Evolutionary conservation across 495 filamentous ascomycete genomes (phyloP).

Genomic region (Podospora tetraspora): DNA sequence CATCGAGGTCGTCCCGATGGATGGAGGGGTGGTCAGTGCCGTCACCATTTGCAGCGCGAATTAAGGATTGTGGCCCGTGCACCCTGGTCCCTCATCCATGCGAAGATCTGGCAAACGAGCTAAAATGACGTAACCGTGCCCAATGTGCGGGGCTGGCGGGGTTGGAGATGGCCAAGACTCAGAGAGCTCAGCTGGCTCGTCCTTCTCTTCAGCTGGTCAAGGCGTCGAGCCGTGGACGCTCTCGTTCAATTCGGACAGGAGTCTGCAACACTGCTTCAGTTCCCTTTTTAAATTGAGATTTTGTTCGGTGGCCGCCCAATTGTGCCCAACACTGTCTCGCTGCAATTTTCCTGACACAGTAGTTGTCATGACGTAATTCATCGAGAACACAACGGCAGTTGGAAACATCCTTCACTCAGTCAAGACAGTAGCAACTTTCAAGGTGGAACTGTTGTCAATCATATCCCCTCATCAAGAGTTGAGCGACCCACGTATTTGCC

Average conservation of each 20-base stretch:
- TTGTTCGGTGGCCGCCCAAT: background rate
- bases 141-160: background rate
- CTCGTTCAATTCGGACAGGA: no score
- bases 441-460: background rate
- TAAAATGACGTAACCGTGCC: slow-evolving; percentile 3
- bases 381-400: no score
- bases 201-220: background rate
- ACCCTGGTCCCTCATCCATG: background rate
- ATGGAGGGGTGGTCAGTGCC: no score
- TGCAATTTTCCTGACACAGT: background rate
- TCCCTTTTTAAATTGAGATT: background rate
- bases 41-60: background rate
- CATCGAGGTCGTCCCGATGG: background rate
- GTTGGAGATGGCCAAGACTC: background rate
- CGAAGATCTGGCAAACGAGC: background rate
- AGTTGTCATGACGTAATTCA: background rate
- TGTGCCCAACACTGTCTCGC: background rate
- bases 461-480: background rate
- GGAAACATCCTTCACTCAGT: background rate
- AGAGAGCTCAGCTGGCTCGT: background rate
- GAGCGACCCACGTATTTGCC: background rate
- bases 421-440: background rate
- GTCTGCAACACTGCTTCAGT: background rate
- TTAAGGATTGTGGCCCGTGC: background rate
- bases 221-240: background rate